phyloP scores from a whole-genome alignment of 805 yeast genomes.

The Metschnikowia koreensis region DNA sequence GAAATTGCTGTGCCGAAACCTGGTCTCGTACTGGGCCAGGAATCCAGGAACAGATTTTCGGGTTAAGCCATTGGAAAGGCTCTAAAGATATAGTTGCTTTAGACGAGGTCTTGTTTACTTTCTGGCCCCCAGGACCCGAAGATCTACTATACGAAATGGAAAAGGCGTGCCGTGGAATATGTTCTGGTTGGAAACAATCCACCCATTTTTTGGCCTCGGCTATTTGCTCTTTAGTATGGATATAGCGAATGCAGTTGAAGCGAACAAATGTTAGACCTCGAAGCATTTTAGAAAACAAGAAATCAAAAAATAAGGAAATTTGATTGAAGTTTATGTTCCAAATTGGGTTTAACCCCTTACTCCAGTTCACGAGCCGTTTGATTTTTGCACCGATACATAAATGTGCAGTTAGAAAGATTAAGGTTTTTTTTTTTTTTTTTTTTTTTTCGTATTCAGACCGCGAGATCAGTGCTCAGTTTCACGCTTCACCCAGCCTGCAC shows the following conservation, averaged over 20 bases:
- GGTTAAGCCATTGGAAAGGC: constrained; percentile 42
- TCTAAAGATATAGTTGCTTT: constrained; percentile 61
- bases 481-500: too few species aligned
- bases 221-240: constrained; percentile 11
- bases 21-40: constrained; percentile 51
- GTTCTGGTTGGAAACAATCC: constrained; percentile 20
- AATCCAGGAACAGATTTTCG: constrained; percentile 50
- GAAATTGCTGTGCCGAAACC: constrained; percentile 35
- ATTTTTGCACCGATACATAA: too few species aligned
- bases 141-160: constrained; percentile 52
- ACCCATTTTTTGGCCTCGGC: constrained; percentile 45
- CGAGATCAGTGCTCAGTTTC: too few species aligned
- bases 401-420: too few species aligned
- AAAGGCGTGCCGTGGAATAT: constrained; percentile 48
- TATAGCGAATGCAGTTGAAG: background rate
- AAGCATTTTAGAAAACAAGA: background rate
- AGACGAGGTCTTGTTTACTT: constrained; percentile 70
- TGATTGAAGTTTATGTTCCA: background rate
- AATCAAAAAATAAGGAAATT: background rate
- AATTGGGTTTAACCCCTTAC: too few species aligned
- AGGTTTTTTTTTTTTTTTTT: too few species aligned
- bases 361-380: too few species aligned
- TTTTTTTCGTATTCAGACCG: too few species aligned
- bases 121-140: constrained; percentile 87
- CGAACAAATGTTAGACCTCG: background rate